These are phyloP conservation scores for Tilletia walkeri DNA, from an alignment of 1,284 basidiomycete genomes.

Conservation along the genomic window DNA sequence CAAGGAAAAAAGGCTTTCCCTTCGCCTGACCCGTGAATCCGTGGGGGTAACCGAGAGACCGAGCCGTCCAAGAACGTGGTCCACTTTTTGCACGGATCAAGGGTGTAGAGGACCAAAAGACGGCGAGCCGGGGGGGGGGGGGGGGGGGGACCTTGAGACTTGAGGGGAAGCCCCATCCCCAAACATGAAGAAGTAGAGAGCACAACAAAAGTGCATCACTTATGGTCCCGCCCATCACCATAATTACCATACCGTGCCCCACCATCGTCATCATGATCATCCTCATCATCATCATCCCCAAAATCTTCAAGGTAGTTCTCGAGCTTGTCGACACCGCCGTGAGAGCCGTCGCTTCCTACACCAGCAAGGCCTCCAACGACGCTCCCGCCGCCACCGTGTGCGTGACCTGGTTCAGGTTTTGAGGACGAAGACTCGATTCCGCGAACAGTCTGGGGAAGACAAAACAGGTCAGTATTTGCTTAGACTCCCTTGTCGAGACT, in stretches of 20 bases:
- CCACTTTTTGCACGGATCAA: too few relatives aligned
- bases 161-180: too few relatives aligned
- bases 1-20: too few relatives aligned
- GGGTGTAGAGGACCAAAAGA: too few relatives aligned
- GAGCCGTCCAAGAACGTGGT: too few relatives aligned
- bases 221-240: not conserved
- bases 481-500: too few relatives aligned
- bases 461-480: too few relatives aligned
- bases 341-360: not conserved
- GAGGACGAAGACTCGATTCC: not conserved
- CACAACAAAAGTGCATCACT: not conserved
- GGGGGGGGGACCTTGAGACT: too few relatives aligned
- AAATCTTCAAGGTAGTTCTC: conserved; percentile 13
- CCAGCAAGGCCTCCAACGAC: not conserved
- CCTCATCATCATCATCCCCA: conserved; percentile 11
- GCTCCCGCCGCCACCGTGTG: not conserved
- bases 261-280: conserved; percentile 3
- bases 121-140: too few relatives aligned
- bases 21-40: too few relatives aligned
- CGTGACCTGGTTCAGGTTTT: not conserved
- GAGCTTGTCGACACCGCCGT: conserved; percentile 8
- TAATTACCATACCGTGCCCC: not conserved
- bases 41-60: too few relatives aligned
- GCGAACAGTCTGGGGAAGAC: not conserved
- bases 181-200: too few relatives aligned